Evolutionary conservation across 31 red algal genomes (phyloP), one percentile per base, ranked within the genome.

Genomic region (Asparagopsis taxiformis): DNA sequence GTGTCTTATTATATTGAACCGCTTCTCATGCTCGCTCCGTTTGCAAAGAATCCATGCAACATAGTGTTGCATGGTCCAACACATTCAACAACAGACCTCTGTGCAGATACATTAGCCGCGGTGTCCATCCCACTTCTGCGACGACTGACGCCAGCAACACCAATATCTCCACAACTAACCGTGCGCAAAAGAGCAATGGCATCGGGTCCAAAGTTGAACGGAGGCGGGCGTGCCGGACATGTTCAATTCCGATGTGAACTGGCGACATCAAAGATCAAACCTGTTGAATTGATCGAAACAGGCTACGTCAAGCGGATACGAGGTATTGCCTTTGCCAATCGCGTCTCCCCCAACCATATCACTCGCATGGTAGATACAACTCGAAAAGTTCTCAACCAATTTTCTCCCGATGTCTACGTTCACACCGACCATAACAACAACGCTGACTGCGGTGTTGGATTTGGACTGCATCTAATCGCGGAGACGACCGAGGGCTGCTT

Each of bases 241-340:
- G 81, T 88, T 2, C 37, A 66, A 4, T 90, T 96, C 57, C 60
- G 72, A 6, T 90, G 93, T 65, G 77, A 62, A 28, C 70, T 91
- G 38, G n/a, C 87, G 24, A 62, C 63, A 13, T 59, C 75, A 22
- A 91, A 90, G 39, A n/a, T 97, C 17, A 54, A 63, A n/a, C 68
- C 83, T 0, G 74, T 97, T 16, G 88, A 97, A 25, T 54, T 92
- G 24, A 55, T 81, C 19, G 68, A 92, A 11, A 10, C 78, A 51
- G 88, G 88, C 43, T 57, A 76, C 44, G 79, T 97, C n/a, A 97
- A 97, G 63, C 84, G 94, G 23, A 77, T 97, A 23, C 67, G 94
- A 15, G 94, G 94, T 17, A 39, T 88, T 24, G 94, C 89, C 13
- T 93, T 80, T 60, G 65, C 66, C 36, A 90, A 85, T 59, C 39